Evolutionary conservation across 192 early-diverging fungal species (phyloP).

Genomic region (Coemansia sp.): DNA sequence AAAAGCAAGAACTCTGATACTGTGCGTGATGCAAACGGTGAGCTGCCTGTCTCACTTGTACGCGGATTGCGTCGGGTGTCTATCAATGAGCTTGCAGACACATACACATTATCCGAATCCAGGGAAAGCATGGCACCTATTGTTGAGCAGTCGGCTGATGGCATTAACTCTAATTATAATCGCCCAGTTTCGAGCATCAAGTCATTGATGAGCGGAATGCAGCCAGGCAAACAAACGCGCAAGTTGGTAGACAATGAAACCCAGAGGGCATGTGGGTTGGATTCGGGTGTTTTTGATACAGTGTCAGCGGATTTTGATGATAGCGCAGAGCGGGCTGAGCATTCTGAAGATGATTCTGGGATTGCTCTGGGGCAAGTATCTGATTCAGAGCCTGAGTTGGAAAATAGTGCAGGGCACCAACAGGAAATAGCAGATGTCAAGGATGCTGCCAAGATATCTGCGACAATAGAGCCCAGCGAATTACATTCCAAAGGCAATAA

Average conservation of each 20-base stretch:
- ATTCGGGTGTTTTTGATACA: background rate
- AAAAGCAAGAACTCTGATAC: background rate
- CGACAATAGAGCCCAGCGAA: background rate
- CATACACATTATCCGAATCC: background rate
- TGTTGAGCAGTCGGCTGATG: background rate
- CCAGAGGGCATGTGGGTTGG: background rate
- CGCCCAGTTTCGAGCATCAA: background rate
- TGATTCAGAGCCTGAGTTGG: background rate
- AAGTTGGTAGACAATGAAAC: background rate
- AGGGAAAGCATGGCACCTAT: background rate
- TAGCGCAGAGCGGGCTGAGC: background rate
- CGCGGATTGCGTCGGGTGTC: slow-evolving; percentile 9
- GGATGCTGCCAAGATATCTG: background rate
- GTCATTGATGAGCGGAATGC: background rate
- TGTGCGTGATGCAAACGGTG: background rate
- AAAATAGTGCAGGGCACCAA: background rate
- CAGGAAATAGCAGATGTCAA: background rate
- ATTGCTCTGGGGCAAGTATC: background rate
- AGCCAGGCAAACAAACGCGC: background rate
- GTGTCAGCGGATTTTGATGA: background rate
- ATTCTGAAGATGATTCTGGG: background rate
- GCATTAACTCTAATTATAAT: background rate
- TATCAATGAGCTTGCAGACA: background rate
- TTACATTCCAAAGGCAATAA: background rate
- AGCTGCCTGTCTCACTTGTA: background rate